These are phyloP conservation scores for Panicum hallii DNA, from an alignment of 202 grass and related monocot genomes.

Conservation along the genomic window DNA sequence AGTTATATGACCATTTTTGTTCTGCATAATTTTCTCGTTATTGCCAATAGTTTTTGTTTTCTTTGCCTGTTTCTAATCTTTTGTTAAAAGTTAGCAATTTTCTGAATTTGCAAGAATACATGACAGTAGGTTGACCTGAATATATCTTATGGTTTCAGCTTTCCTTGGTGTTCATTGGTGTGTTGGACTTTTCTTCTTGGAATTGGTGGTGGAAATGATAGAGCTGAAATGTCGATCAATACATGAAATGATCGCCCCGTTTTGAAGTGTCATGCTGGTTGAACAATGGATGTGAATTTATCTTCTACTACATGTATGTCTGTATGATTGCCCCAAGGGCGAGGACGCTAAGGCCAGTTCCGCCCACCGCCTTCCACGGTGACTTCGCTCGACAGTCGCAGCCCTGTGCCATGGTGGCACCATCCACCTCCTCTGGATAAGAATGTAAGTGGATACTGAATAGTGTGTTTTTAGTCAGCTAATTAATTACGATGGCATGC, in stretches of 20 bases:
- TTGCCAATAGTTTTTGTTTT: background rate
- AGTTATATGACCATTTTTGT: background rate
- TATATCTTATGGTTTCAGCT: background rate
- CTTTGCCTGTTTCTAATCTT: background rate
- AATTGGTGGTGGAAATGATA: background rate
- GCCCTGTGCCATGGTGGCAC: too few species aligned
- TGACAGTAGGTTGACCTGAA: background rate
- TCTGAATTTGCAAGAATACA: background rate
- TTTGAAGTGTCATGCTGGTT: background rate
- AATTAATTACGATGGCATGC: too few species aligned
- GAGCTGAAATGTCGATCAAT: background rate
- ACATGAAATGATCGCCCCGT: background rate
- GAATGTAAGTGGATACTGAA: too few species aligned
- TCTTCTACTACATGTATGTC: background rate
- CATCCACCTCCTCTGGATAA: too few species aligned
- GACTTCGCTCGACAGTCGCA: too few species aligned
- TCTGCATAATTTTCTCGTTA: background rate
- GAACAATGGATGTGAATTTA: background rate
- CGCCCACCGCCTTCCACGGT: too few species aligned
- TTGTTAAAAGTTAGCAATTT: background rate
- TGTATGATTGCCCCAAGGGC: too few species aligned
- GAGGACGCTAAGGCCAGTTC: too few species aligned
- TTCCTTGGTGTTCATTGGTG: background rate
- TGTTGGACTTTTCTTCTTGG: background rate
- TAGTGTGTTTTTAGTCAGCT: too few species aligned